Evolutionary conservation across 495 filamentous ascomycete genomes (phyloP), one percentile per base, ranked within the genome.

Genomic region (Penicillium riverlandense): DNA sequence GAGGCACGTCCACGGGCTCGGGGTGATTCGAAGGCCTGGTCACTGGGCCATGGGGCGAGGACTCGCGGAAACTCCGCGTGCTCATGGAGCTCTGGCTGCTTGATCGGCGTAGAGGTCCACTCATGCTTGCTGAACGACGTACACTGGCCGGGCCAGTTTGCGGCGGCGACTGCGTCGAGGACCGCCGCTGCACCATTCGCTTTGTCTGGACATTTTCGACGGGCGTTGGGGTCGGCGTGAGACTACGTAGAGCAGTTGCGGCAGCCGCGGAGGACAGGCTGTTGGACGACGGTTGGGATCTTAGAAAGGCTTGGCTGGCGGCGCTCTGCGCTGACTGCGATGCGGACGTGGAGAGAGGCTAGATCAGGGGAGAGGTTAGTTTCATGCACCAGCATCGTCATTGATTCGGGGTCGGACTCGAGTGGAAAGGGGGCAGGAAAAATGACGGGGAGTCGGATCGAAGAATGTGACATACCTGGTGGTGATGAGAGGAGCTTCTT

Each of bases 131-230:
- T 35, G 67, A 65, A 38, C 52, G 51, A 27, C 69, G 62, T 43
- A 66, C 67, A 12, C 56, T 50, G 9, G 63, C 49, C 14, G 66
- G 64, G 46, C 77, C 82, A 37, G 71, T 70, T 33, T 76, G 69
- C 12, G 89, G 90, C 11, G 86, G 84, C 38, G 89, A 90, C 11
- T 87, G 84, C 38, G 72, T 57, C 8, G 88, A 94, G 16, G 71
- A 67, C 48, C 78, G 78, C 35, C 90, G 79, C 51, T 84, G 80
- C 44, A 82, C 52, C 58, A 87, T 92, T 43, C 90, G 85, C 62
- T 89, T 95, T 0, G 90, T 95, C 61, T 90, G 80, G 28, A 94
- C 79, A 67, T 90, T 78, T 54, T 79, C 86, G 33, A 95, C 82
- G 13, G 76, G 74, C 11, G 79, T 86, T 35, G 90, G 90, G 27